phyloP scores from a whole-genome alignment of 768 basidiomycete species.

The Boletus subparvulus region DNA sequence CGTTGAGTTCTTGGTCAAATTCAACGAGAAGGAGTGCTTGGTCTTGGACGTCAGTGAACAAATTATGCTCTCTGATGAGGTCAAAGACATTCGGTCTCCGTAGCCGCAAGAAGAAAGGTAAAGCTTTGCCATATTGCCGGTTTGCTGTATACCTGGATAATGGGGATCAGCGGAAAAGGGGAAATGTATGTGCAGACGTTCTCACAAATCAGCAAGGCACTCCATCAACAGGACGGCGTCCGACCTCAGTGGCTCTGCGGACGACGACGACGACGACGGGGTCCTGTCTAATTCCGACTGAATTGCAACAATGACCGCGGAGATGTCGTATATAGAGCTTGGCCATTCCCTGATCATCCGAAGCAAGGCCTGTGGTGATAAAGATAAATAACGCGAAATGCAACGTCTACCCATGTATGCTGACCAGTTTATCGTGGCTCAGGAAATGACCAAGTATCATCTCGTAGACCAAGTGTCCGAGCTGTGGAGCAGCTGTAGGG shows the following conservation, averaged over 20 bases:
- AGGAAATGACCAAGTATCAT: conserved; percentile 91
- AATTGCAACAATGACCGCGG: conserved; percentile 86
- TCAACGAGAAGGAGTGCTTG: conserved; percentile 91
- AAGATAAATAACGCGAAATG: not conserved
- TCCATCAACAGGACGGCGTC: conserved; percentile 80
- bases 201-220: conserved; percentile 86
- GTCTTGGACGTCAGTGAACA: conserved; percentile 94
- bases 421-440: conserved; percentile 71
- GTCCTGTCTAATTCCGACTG: conserved; percentile 74
- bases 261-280: conserved; percentile 46
- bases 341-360: conserved; percentile 89
- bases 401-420: not conserved
- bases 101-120: conserved; percentile 86
- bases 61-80: conserved; percentile 87
- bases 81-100: conserved; percentile 90
- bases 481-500: conserved; percentile 77
- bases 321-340: conserved; percentile 82
- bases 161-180: not conserved
- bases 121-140: conserved; percentile 90
- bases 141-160: conserved; percentile 73
- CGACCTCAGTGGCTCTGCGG: conserved; percentile 41
- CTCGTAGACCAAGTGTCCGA: conserved; percentile 87
- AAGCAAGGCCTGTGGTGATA: conserved; percentile 57
- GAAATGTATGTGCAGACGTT: not conserved
- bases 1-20: conserved; percentile 87